Base-by-base conservation (phyloP, 139 green algal genomes). In the Desmodesmus armatus region DNA sequence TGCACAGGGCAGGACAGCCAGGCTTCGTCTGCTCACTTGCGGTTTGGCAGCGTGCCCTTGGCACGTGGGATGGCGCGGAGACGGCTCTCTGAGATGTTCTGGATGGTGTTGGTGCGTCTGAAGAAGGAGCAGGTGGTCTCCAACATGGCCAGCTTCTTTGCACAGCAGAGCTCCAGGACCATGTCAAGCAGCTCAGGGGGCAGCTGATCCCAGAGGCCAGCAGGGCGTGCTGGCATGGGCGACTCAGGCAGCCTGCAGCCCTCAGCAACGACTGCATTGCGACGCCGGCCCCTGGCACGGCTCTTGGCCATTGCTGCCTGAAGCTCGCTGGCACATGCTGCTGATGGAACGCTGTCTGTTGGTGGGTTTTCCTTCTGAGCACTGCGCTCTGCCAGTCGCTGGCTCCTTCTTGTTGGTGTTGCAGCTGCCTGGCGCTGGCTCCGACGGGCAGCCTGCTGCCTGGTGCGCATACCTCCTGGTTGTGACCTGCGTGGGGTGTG, bases 51-150 rank as follows among this genome's bases (percentile, higher is more conserved):
- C n/a, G 96, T 82, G 4, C 92, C 93, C 55, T 91, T 91, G 17
- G 93, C 92, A 2, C 93, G 78, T 2, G 93, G 93, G 25, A 96
- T 91, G 3, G 80, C 63, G 43, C 86, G 88, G 17, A 96, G 76
- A 39, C 87, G 84, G 60, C 91, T 80, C 79, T 92, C 90, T 17
- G 90, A 91, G 11, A 96, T 88, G 13, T 87, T 83, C 37, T 95
- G 91, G 31, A 93, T 91, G 4, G 93, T 85, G 23, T 89, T 91
- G 29, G 66, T 89, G 47, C 90, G 83, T 33, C 87, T 80, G 78
- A 95, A 96, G 76, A 87, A 95, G 27, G 35, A 73, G 88, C 93
- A 96, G 6, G 87, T 93, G 9, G 92, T 85, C 80, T 95, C 92
- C 72, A 96, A 85, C 62, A 85, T 88, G 25, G 85, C 93, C 27